Percentiles rank a stretch among this genome's conserved stretches.
phyloP scores from a whole-genome alignment of 495 filamentous ascomycete species.

The Rhypophila decipiens region DNA sequence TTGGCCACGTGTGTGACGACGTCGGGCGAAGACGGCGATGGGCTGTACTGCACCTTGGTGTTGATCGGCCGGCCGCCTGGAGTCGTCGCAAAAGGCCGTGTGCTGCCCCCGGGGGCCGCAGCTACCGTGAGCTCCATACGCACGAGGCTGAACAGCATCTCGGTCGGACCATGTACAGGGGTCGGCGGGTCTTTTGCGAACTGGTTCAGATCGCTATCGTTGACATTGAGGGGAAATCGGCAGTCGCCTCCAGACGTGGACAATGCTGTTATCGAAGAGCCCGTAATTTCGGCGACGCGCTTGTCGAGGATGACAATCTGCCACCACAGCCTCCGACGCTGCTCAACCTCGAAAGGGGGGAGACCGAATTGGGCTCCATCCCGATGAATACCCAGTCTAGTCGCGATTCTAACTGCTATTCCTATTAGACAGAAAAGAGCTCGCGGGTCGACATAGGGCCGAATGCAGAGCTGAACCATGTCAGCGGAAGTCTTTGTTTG shows the following conservation, averaged over 20 bases:
- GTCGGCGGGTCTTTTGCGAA: conserved; percentile 39
- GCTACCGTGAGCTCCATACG: conserved; percentile 44
- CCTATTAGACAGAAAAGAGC: conserved; percentile 51
- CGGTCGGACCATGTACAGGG: conserved; percentile 39
- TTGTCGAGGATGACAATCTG: conserved; percentile 60
- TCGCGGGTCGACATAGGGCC: conserved; percentile 42
- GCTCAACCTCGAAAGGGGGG: conserved; percentile 62
- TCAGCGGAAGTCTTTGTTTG: conserved; percentile 11
- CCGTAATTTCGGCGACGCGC: conserved; percentile 57
- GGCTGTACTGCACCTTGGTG: conserved; percentile 30
- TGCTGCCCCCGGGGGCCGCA: conserved; percentile 26
- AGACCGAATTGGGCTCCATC: conserved; percentile 57
- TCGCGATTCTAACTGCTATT: conserved; percentile 61
- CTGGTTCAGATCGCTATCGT: conserved; percentile 48
- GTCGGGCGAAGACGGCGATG: conserved; percentile 25
- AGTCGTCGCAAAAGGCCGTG: conserved; percentile 6
- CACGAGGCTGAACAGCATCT: conserved; percentile 46
- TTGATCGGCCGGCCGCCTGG: conserved; percentile 6
- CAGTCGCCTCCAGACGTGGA: conserved; percentile 40
- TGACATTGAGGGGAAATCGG: conserved; percentile 48
- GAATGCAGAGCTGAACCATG: conserved; percentile 31
- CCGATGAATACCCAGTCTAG: conserved; percentile 60
- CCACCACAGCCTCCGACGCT: conserved; percentile 67
- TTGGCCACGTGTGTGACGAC: conserved; percentile 42
- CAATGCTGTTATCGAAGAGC: conserved; percentile 55